Percentiles rank a stretch among this genome's conserved stretches.
Evolutionary conservation across 108 stramenopile genomes (phyloP).

Genomic region (Thalassiosira profunda): DNA sequence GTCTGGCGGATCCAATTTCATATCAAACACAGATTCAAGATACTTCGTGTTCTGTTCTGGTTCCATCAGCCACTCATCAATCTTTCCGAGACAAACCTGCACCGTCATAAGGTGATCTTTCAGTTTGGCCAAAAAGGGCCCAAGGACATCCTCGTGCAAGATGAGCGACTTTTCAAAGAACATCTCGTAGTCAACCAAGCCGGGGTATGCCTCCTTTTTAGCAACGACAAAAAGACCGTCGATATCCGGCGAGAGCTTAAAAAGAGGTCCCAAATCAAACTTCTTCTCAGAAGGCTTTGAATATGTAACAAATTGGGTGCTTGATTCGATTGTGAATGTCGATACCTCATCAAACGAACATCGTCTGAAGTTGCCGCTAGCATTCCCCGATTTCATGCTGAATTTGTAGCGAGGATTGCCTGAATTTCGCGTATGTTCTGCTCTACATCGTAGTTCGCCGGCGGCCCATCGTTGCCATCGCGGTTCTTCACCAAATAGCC

Average conservation of each 20-base stretch:
- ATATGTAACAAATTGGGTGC: not conserved
- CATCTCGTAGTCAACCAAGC: slow-evolving; percentile 2
- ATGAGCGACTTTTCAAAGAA: slow-evolving; percentile 22
- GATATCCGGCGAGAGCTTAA: not conserved
- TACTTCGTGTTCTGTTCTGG: not conserved
- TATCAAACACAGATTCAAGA: slow-evolving; percentile 18
- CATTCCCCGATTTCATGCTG: not conserved
- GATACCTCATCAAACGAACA: not conserved
- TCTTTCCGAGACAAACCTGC: slow-evolving; percentile 1
- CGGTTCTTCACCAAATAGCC: no score
- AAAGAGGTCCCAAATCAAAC: not conserved
- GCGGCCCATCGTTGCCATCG: no score
- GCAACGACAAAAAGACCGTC: not conserved
- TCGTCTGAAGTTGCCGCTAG: not conserved
- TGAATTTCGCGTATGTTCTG: slow-evolving; percentile 11
- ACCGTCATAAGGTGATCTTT: slow-evolving; percentile 21
- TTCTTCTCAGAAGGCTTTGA: not conserved
- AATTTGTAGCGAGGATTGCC: slow-evolving; percentile 11
- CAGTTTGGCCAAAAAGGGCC: slow-evolving; percentile 11
- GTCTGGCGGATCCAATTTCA: not conserved
- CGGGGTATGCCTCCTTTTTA: not conserved
- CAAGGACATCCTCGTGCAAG: slow-evolving; percentile 17
- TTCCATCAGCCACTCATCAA: slow-evolving; percentile 5
- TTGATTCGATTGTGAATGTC: not conserved
- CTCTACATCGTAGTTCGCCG: slow-evolving; percentile 5